Base-by-base conservation (phyloP, 805 yeast species). In the Ogataea degrootiae region DNA sequence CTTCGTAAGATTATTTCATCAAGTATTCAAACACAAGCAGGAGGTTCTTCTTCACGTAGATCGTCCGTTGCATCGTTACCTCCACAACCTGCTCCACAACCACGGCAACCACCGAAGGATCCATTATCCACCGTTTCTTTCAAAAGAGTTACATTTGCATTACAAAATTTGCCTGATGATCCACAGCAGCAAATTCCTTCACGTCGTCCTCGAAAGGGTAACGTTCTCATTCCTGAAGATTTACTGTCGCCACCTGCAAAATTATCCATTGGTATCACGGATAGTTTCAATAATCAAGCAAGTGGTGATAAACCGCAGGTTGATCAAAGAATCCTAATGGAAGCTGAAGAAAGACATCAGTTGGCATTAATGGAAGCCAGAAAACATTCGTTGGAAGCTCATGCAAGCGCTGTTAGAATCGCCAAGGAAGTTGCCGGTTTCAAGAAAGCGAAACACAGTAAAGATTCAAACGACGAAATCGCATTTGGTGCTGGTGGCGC, bases 301-400 rank as follows among this genome's bases (percentile, higher is more conserved):
- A 47, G 63, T 29, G 62, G 59, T 37, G 63, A 57, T 41, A 54
- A 47, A 17, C 62, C 62, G 2, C 62, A 58, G 43, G 69, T 64
- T 50, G 66, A 76, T 37, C 75, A 74, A 37, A 71, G 71, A 35
- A 82, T 82, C 45, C 65, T 84, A 44, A 70, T 69, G 41, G 50
- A 72, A 37, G 90, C 90, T 0, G 56, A 78, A n/a, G 86, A 81
- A 22, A 72, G 79, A 17, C 86, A 83, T 51, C 72, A 66, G 36
- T 60, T 69, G 43, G 79, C 84, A 1, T 56, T 76, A 17, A 62
- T 74, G 23, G 90, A 85, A 59, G 79, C 91, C 1, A 80, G 76
- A 31, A 81, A 77, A 50, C 92, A 85, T 66, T 88, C 89, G 2
- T 76, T 79, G 43, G 92, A 85, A 59, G 92, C 94, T 0, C 88